These are phyloP conservation scores for Globisporangium cylindrosporum DNA, from an alignment of 352 stramenopile species.

Conservation along the genomic window DNA sequence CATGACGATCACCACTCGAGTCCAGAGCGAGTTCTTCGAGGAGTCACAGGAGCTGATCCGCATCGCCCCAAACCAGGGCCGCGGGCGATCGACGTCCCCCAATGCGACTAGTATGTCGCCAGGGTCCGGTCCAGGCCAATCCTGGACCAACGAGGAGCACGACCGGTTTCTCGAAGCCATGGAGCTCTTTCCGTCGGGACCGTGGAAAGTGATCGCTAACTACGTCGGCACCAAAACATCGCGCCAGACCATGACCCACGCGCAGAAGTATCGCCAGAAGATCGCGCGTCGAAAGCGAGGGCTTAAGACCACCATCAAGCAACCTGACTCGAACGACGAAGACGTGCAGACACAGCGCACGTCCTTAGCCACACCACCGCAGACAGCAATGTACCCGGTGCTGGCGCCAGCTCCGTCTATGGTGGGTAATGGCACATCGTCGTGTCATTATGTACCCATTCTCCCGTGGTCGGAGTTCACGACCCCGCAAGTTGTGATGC, in stretches of 20 bases:
- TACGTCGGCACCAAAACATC: conserved; percentile 25
- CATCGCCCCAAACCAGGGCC: conserved; percentile 20
- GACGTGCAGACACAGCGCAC: not conserved
- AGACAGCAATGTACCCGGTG: not conserved
- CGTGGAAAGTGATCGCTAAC: conserved; percentile 27
- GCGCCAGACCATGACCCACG: conserved; percentile 29
- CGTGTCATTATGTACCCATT: conserved; percentile 13
- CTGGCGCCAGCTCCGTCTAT: not conserved
- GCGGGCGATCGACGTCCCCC: not conserved
- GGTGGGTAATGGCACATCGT: not conserved
- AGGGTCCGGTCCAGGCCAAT: conserved; percentile 1
- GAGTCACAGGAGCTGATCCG: conserved; percentile 17
- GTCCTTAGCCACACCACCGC: not conserved
- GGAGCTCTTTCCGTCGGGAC: conserved; percentile 24
- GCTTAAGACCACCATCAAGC: conserved; percentile 18
- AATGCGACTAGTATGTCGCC: not conserved
- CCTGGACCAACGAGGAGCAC: conserved; percentile 27
- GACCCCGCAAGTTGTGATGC: conserved; percentile 18
- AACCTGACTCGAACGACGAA: not conserved
- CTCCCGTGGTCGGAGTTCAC: conserved; percentile 15
- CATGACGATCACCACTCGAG: conserved; percentile 19
- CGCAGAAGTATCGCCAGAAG: conserved; percentile 31
- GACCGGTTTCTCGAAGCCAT: conserved; percentile 27
- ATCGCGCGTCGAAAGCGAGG: conserved; percentile 22
- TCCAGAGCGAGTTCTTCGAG: conserved; percentile 22